Base-by-base conservation (phyloP, 1,284 basidiomycete genomes). In the Cystobasidiaceae sp. region DNA sequence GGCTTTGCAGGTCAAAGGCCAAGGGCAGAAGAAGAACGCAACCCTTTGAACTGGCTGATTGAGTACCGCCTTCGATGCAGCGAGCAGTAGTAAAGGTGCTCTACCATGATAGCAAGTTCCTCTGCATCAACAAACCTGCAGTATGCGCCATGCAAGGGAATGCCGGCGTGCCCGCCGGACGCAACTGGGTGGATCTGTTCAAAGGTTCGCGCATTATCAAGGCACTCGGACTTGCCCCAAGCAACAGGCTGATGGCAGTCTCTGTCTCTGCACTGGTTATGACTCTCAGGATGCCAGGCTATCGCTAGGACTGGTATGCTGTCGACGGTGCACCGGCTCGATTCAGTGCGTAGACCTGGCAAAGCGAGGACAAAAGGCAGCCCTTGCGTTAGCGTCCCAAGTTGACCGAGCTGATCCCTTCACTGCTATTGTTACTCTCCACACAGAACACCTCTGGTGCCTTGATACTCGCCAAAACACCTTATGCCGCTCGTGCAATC, bases 311-410 rank as follows among this genome's bases (percentile, higher is more conserved):
- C 23, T 13, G 41, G 33, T n/a, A 51, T 45, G n/a, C 43, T 61
- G 3, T 21, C 45, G 28, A 28, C 45, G 9, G 65, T 67, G 9
- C 65, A 67, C 55, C 65, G 65, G 15, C 49, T 67, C 13, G 65
- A 67, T 37, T 41, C 65, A 6, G 65, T 66, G 41, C 34, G 34
- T 39, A 17, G 5, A 49, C 30, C 45, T 32, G 13, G 13, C 27
- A 13, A n/a, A 9, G 27, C 17, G 50, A 28, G 13, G n/a, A n/a
- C n/a, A n/a, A n/a, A n/a, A n/a, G n/a, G n/a, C n/a, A n/a, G n/a
- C n/a, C n/a, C n/a, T n/a, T n/a, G n/a, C n/a, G n/a, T n/a, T n/a
- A n/a, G n/a, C n/a, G n/a, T n/a, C n/a, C n/a, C n/a, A n/a, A n/a
- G n/a, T 6, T 52, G 27, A 34, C 17, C n/a, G 17, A 11, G 15